phyloP scores from a whole-genome alignment of 225 moss, liverwort and hornwort species.

The Physcomitrellopsis africana region DNA sequence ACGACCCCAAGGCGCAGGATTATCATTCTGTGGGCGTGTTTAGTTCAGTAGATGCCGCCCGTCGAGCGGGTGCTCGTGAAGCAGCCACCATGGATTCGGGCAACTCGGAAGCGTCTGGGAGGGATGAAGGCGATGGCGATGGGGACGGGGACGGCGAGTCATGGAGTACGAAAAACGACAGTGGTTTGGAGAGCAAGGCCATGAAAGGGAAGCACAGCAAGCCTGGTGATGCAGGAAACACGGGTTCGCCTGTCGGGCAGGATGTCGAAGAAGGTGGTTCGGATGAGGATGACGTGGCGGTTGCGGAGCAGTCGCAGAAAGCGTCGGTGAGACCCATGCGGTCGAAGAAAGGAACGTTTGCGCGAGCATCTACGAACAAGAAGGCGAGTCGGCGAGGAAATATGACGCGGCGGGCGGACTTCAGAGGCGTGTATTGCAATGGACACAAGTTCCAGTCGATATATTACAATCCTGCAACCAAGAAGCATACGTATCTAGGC shows the following conservation, averaged over 20 bases:
- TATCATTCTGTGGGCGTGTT: slow-evolving; percentile 73
- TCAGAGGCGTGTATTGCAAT: slow-evolving; percentile 81
- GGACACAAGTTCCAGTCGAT: slow-evolving; percentile 90
- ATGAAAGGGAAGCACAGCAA: slow-evolving; percentile 55
- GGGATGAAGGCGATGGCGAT: slow-evolving; percentile 21
- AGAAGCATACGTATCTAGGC: slow-evolving; percentile 80
- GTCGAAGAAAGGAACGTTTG: slow-evolving; percentile 48
- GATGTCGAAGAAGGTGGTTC: slow-evolving; percentile 30
- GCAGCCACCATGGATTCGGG: slow-evolving; percentile 42
- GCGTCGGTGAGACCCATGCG: slow-evolving; percentile 45
- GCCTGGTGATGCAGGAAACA: slow-evolving; percentile 2
- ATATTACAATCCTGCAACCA: slow-evolving; percentile 79
- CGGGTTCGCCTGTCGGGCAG: not conserved
- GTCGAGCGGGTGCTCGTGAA: slow-evolving; percentile 52
- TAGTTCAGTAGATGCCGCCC: slow-evolving; percentile 61
- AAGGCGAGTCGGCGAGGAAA: slow-evolving; percentile 47
- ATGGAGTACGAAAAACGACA: slow-evolving; percentile 40
- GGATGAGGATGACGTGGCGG: slow-evolving; percentile 33
- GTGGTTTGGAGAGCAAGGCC: slow-evolving; percentile 31
- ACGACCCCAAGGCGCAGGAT: slow-evolving; percentile 58
- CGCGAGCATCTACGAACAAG: slow-evolving; percentile 27
- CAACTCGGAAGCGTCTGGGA: slow-evolving; percentile 51
- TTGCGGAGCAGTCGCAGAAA: slow-evolving; percentile 29
- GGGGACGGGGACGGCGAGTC: slow-evolving; percentile 24
- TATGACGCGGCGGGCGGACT: slow-evolving; percentile 68